phyloP scores from a whole-genome alignment of 768 basidiomycete species.

The Boletus subcaerulescens region DNA sequence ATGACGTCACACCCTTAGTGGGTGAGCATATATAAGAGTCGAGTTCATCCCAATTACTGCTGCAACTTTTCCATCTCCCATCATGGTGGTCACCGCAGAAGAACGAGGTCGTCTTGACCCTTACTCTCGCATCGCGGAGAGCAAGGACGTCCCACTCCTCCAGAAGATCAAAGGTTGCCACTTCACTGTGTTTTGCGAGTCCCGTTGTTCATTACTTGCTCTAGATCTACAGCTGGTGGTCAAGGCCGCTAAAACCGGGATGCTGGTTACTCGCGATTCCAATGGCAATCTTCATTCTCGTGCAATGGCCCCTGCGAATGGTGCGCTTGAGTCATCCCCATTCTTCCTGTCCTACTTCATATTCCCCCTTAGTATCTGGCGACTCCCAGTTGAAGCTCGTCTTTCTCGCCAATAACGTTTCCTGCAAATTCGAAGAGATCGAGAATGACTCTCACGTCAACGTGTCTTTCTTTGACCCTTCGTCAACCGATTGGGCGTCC shows the following conservation, averaged over 20 bases:
- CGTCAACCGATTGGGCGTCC: constrained; percentile 76
- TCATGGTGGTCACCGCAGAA: constrained; percentile 20
- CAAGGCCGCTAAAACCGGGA: constrained; percentile 60
- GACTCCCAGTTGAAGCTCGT: constrained; percentile 53
- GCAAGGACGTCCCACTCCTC: constrained; percentile 50
- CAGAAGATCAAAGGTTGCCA: constrained; percentile 61
- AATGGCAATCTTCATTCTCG: constrained; percentile 74
- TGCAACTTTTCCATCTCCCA: not conserved
- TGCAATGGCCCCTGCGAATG: constrained; percentile 72
- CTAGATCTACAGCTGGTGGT: constrained; percentile 64
- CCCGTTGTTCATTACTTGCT: not conserved
- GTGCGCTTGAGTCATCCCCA: constrained; percentile 36
- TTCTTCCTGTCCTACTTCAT: not conserved
- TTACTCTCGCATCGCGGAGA: constrained; percentile 65
- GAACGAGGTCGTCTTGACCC: constrained; percentile 57
- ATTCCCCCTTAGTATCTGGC: constrained; percentile 34
- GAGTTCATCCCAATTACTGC: not conserved
- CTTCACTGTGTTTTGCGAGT: not conserved
- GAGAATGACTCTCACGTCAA: constrained; percentile 76
- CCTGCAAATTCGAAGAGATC: constrained; percentile 75
- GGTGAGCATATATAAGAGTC: constrained; percentile 9
- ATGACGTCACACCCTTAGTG: constrained; percentile 17
- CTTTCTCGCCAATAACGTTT: constrained; percentile 72
- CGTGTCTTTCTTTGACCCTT: constrained; percentile 69
- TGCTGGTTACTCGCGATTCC: constrained; percentile 72